Conservation (phyloP, 1,139 yeast genomes). For the Pichia sp. region DNA sequence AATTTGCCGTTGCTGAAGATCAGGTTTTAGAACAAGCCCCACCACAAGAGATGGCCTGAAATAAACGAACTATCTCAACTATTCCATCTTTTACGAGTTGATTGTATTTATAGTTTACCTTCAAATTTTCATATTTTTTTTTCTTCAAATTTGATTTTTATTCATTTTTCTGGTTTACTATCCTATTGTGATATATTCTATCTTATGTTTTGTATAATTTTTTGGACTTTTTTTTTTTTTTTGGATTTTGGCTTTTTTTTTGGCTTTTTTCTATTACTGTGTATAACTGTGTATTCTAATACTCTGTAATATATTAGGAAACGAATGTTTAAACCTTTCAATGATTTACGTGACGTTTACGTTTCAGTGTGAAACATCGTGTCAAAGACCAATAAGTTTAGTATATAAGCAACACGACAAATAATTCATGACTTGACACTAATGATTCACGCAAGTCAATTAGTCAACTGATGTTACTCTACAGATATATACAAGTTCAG, state of each 20-base stretch:
- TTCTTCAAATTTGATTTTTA: slow-evolving; percentile 2
- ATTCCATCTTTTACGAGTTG: neutral
- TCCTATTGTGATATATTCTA: slow-evolving; percentile 1
- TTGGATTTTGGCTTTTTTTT: slow-evolving; percentile 1
- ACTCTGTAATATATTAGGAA: too few species aligned
- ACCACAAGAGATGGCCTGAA: slow-evolving; percentile 27
- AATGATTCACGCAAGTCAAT: too few species aligned
- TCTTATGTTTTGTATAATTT: slow-evolving; percentile 3
- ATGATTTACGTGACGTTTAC: too few species aligned
- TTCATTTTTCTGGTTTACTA: neutral
- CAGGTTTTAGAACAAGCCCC: slow-evolving; percentile 70
- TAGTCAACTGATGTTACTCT: too few species aligned
- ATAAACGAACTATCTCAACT: neutral
- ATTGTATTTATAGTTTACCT: neutral
- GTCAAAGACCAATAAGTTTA: too few species aligned
- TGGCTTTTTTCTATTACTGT: neutral
- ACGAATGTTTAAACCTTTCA: too few species aligned
- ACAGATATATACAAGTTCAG: too few species aligned
- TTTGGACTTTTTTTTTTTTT: slow-evolving; percentile 3
- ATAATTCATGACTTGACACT: too few species aligned
- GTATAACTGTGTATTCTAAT: neutral
- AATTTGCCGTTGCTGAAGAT: slow-evolving; percentile 73
- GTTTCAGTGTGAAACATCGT: too few species aligned
- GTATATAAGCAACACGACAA: too few species aligned
- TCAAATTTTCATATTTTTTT: neutral